phyloP scores from a whole-genome alignment of 805 yeast species.

The Yamadazyma phyllophila region DNA sequence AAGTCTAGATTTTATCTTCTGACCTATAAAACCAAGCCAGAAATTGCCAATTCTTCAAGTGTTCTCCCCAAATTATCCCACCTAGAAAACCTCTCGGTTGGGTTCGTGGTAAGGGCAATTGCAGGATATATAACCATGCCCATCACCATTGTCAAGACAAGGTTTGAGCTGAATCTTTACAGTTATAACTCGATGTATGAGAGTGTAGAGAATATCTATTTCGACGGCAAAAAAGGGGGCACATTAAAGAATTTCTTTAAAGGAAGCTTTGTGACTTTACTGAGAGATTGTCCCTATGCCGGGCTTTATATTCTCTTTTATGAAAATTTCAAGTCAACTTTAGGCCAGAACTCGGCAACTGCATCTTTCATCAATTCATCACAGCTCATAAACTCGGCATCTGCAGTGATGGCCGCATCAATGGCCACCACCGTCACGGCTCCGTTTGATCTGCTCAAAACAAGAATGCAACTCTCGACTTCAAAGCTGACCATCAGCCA shows the following conservation, averaged over 20 bases:
- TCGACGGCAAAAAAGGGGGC: slow-evolving; percentile 20
- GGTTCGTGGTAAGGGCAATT: slow-evolving; percentile 72
- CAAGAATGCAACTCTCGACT: slow-evolving; percentile 75
- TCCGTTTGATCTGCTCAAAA: slow-evolving; percentile 92
- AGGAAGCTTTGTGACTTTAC: slow-evolving; percentile 84
- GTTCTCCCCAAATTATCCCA: slow-evolving; percentile 68
- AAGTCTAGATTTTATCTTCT: slow-evolving; percentile 54
- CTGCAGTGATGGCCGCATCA: slow-evolving; percentile 80
- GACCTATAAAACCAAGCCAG: slow-evolving; percentile 7
- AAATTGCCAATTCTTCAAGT: slow-evolving; percentile 9
- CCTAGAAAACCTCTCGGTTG: slow-evolving; percentile 68
- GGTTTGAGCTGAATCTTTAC: slow-evolving; percentile 82
- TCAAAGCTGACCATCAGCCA: slow-evolving; percentile 39
- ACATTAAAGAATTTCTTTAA: slow-evolving; percentile 70
- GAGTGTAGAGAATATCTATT: slow-evolving; percentile 58
- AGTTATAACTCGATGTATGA: slow-evolving; percentile 60
- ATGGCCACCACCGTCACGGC: slow-evolving; percentile 84
- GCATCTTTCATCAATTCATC: neutral
- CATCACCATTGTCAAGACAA: slow-evolving; percentile 81
- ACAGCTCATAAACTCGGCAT: slow-evolving; percentile 54
- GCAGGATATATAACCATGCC: slow-evolving; percentile 95
- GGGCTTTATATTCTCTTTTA: slow-evolving; percentile 86
- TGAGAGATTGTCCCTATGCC: slow-evolving; percentile 95
- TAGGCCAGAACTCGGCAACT: slow-evolving; percentile 17
- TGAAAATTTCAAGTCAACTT: slow-evolving; percentile 61